Evolutionary conservation across 371 early-diverging fungal genomes (phyloP).

Genomic region (Spiromyces aspiralis): DNA sequence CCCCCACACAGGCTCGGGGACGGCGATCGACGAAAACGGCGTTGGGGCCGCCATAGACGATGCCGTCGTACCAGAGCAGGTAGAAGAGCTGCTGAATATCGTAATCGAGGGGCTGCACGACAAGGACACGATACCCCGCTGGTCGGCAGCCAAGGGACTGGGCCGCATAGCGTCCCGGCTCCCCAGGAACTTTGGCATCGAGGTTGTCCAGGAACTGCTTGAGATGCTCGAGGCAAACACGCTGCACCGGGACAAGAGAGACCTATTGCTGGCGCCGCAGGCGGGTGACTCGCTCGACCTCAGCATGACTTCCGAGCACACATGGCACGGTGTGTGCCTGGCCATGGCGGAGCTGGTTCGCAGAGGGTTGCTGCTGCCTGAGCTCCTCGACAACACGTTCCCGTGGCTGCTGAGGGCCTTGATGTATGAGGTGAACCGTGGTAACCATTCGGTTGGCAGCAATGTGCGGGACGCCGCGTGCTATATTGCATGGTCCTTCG

Average conservation of each 20-base stretch:
- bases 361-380: constrained; percentile 62
- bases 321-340: constrained; percentile 93
- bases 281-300: constrained; percentile 37
- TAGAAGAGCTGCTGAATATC: background rate
- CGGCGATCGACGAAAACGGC: background rate
- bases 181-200: background rate
- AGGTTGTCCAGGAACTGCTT: background rate
- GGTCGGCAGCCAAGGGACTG: constrained; percentile 86
- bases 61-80: background rate
- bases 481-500: constrained; percentile 95
- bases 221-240: background rate
- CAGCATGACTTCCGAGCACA: constrained; percentile 67
- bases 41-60: too few relatives aligned
- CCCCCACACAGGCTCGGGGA: background rate
- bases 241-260: background rate
- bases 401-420: constrained; percentile 67
- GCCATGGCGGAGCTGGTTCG: constrained; percentile 83
- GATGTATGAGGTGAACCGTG: constrained; percentile 71
- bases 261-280: background rate
- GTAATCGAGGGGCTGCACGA: background rate
- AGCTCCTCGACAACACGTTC: constrained; percentile 43
- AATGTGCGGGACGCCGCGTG: constrained; percentile 93
- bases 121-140: constrained; percentile 84
- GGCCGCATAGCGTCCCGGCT: background rate
- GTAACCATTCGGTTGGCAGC: constrained; percentile 69